Base-by-base conservation (phyloP, 2,329 filamentous ascomycete species). In the Fusarium sp. region DNA sequence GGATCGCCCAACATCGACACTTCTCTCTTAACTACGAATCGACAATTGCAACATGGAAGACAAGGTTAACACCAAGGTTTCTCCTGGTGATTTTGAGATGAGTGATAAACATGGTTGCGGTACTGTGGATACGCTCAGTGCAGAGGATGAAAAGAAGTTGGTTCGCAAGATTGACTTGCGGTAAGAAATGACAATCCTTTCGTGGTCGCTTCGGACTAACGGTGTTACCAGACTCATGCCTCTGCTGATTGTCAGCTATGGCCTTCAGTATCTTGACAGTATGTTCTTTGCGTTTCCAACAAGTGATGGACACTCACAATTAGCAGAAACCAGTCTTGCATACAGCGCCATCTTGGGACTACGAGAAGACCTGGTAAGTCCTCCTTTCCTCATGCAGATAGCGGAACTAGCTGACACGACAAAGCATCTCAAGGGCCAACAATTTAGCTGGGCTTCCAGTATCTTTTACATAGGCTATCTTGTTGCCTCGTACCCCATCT, bases 401-500 rank as follows among this genome's bases (percentile, higher is more conserved):
- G 2, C 1, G 20, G 9, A 20, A 10, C 51, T 7, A 31, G 20
- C 31, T 62, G 16, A 55, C 60, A 20, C 9, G 0, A 38, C 6
- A 2, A 27, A 74, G 72, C 22, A 70, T 16, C 65, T 75, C 1
- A 33, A 65, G 4, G 72, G 72, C 1, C 66, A 86, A 64, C 81
- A 89, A 56, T 87, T 87, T 67, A 84, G 84, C 42, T 87, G 86
- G 85, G 79, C 85, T 1, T 80, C 82, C 0, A 84, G 76, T 22
- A 84, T 87, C 77, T 87, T 87, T 64, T 87, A 87, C 75, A 86
- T 87, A 71, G 85, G 85, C 2, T 87, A 88, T 62, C 76, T 88
- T 5, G 62, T 74, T 24, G 75, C 75, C 11, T 72, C 68, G 2
- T 77, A 77, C 40, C 76, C 75, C 9, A 70, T 69, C 10, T 71